Evolutionary conservation across 495 filamentous ascomycete species (phyloP).

Genomic region (Talaromyces borbonicus): DNA sequence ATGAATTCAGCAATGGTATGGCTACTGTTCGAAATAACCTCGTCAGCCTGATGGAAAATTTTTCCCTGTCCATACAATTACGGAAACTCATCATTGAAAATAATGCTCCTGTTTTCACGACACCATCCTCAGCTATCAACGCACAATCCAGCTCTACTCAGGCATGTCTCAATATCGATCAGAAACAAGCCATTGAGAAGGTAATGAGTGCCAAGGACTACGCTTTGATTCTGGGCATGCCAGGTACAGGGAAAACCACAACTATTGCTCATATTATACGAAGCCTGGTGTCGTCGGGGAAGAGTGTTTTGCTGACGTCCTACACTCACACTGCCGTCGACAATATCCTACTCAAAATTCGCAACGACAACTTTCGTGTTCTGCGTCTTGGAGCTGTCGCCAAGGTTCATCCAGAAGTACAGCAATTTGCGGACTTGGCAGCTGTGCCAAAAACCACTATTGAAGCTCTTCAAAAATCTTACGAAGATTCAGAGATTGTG

Average conservation of each 20-base stretch:
- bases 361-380: conserved; percentile 65
- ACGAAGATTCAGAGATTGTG: conserved; percentile 76
- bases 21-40: conserved; percentile 89
- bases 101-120: conserved; percentile 61
- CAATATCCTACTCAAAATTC: conserved; percentile 90
- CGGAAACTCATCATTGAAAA: conserved; percentile 69
- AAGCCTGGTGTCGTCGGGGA: conserved; percentile 77
- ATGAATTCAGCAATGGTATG: conserved; percentile 98
- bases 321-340: conserved; percentile 97
- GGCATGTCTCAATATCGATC: conserved; percentile 70
- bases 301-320: conserved; percentile 84
- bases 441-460: conserved; percentile 60
- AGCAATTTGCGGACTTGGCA: conserved; percentile 69
- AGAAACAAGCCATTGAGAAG: conserved; percentile 76
- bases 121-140: conserved; percentile 45
- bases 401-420: conserved; percentile 81
- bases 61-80: conserved; percentile 62
- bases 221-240: conserved; percentile 93
- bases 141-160: conserved; percentile 37
- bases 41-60: conserved; percentile 77
- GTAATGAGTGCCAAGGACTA: conserved; percentile 94
- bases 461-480: conserved; percentile 72
- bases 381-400: conserved; percentile 71
- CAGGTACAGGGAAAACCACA: conserved; percentile 94
- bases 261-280: conserved; percentile 97